A percentile compares a stretch with the other conserved stretches of the same genome.
These are phyloP conservation scores for Pseudognaphalium luteoalbum DNA, from an alignment of 129 eudicot species.

Conservation along the genomic window DNA sequence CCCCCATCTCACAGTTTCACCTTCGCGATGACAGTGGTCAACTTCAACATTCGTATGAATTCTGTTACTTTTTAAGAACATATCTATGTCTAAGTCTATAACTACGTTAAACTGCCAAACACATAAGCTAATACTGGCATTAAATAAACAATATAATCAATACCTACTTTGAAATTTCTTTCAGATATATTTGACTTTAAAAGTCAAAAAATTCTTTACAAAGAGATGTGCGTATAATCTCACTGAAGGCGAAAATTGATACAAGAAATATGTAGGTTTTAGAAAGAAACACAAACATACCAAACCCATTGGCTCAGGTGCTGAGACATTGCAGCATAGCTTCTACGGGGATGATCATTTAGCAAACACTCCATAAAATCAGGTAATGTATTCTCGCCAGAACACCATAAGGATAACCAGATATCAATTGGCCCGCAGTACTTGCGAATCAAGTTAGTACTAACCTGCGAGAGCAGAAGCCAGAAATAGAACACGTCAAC, in stretches of 20 bases:
- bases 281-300: slow-evolving; percentile 38
- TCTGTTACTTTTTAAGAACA: background rate
- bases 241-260: background rate
- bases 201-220: background rate
- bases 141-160: background rate
- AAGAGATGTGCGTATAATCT: background rate
- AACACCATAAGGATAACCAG: slow-evolving; percentile 62
- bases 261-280: background rate
- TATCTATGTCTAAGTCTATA: background rate
- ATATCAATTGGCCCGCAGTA: slow-evolving; percentile 79
- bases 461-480: slow-evolving; percentile 50
- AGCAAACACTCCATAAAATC: slow-evolving; percentile 59
- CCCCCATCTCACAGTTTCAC: background rate
- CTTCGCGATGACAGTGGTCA: background rate
- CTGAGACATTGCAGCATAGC: slow-evolving; percentile 81
- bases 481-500: slow-evolving; percentile 3
- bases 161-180: background rate
- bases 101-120: background rate
- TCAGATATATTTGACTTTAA: background rate
- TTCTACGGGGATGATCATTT: slow-evolving; percentile 63
- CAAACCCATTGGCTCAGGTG: slow-evolving; percentile 96
- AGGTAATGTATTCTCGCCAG: slow-evolving; percentile 15
- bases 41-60: background rate
- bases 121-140: background rate
- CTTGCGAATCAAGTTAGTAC: slow-evolving; percentile 81